Evolutionary conservation across 2,329 filamentous ascomycete species (phyloP), one percentile per base, ranked within the genome.

Genomic region (Fusarium gaditjirri): DNA sequence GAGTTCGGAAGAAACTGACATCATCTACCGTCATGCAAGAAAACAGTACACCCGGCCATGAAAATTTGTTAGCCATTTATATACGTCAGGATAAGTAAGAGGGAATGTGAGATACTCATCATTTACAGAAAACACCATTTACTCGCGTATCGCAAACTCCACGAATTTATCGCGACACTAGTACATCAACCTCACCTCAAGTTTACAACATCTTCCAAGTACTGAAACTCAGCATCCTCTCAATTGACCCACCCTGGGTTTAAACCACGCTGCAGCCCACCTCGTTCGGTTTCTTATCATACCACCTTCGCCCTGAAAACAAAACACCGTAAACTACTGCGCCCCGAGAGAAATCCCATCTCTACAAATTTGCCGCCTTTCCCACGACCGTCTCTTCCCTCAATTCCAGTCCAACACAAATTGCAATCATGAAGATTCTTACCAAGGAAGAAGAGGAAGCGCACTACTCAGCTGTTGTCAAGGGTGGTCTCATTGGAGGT

Each of bases 371-470:
- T 21, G 42, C 27, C 33, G 49, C 44, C 10, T 59, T 25, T 27
- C 50, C 35, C 39, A 25, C 64, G 49, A 52, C 57, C 46, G 47
- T 35, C 31, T 49, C 46, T 35, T 9, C 44, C 21, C 29, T 21
- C 21, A 60, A 58, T 25, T 35, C 8, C 43, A 46, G 42, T 53
- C 27, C 57, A 60, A 58, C 68, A 73, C 74, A 71, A 59, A 70
- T 73, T 74, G 73, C 76, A 83, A 87, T 55, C 71, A 99, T 98
- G 96, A 98, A 98, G 92, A 87, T 98, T 80, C 88, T 98, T 81
- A 97, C 93, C 77, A 94, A 95, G 81, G 94, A 98, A 89, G 94
- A 98, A 85, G 95, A 98, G 84, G 82, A 87, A 68, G 93, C 89
- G 59, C 95, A 98, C 88, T 97, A 97, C 89, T 84, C 86, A 80